Evolutionary conservation across 352 stramenopile genomes (phyloP).

Genomic region (Phytophthora citricola): DNA sequence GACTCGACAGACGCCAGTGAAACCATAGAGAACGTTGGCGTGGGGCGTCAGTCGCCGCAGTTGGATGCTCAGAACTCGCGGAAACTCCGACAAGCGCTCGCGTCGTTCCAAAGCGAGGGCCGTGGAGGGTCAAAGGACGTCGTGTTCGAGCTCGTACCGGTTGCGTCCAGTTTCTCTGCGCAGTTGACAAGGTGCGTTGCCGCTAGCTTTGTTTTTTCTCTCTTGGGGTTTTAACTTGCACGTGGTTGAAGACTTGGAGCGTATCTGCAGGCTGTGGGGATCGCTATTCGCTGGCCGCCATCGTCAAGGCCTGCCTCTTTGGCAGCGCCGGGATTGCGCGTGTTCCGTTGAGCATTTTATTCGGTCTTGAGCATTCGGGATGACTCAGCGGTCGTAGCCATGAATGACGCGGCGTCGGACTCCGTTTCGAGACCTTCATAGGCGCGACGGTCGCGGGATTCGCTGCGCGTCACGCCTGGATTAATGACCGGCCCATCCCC

Average conservation of each 20-base stretch:
- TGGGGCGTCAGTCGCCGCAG: constrained; percentile 17
- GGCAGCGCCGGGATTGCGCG: constrained; percentile 33
- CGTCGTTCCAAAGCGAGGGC: constrained; percentile 16
- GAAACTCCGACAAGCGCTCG: constrained; percentile 24
- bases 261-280: constrained; percentile 27
- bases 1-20: background rate
- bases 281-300: constrained; percentile 35
- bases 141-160: constrained; percentile 34
- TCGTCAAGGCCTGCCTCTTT: constrained; percentile 39
- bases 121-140: constrained; percentile 2
- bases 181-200: constrained; percentile 40
- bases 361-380: constrained; percentile 17
- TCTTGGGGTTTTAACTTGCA: constrained; percentile 3
- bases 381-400: constrained; percentile 14
- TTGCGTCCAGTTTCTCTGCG: constrained; percentile 25
- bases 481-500: constrained; percentile 16
- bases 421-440: constrained; percentile 13
- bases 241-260: constrained; percentile 16
- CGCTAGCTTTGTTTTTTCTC: no score
- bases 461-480: constrained; percentile 21
- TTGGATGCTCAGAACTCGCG: constrained; percentile 31
- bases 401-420: constrained; percentile 11
- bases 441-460: constrained; percentile 11
- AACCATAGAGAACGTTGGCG: constrained; percentile 27
- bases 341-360: constrained; percentile 34